phyloP scores from a whole-genome alignment of 148 eudicot species.

The Fagopyrum esculentum region DNA sequence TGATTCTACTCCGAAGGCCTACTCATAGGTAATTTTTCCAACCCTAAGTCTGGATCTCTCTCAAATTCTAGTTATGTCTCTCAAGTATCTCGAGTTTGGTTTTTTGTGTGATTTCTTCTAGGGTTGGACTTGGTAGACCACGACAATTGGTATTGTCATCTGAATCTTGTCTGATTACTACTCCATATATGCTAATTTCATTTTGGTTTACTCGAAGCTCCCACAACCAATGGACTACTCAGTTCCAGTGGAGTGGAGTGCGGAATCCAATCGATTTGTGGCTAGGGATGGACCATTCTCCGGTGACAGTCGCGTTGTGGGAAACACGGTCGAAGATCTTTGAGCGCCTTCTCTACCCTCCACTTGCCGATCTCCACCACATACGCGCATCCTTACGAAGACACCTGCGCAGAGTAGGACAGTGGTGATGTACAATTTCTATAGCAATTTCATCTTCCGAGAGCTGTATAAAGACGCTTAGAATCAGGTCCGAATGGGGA shows the following conservation, averaged over 20 bases:
- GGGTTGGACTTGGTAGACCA: no score
- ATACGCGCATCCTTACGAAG: conserved; percentile 45
- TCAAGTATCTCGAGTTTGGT: no score
- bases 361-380: conserved; percentile 52
- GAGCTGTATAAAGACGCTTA: conserved; percentile 96
- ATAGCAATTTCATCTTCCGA: conserved; percentile 67
- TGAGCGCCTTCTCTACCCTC: conserved; percentile 63
- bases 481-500: conserved; percentile 90
- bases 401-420: conserved; percentile 65
- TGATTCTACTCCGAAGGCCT: no score
- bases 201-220: conserved; percentile 63
- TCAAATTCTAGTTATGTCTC: no score
- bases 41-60: no score
- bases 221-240: conserved; percentile 45
- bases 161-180: not conserved
- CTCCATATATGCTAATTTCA: conserved; percentile 24
- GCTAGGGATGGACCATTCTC: conserved; percentile 99
- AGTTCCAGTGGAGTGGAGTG: conserved; percentile 22
- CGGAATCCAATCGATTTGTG: conserved; percentile 71
- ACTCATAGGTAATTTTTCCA: no score
- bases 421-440: conserved; percentile 63
- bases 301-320: conserved; percentile 92
- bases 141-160: no score
- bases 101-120: no score
- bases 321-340: conserved; percentile 72